These are phyloP conservation scores for Saccharum hybrid DNA, from an alignment of 202 grass and related monocot species.

Conservation along the genomic window DNA sequence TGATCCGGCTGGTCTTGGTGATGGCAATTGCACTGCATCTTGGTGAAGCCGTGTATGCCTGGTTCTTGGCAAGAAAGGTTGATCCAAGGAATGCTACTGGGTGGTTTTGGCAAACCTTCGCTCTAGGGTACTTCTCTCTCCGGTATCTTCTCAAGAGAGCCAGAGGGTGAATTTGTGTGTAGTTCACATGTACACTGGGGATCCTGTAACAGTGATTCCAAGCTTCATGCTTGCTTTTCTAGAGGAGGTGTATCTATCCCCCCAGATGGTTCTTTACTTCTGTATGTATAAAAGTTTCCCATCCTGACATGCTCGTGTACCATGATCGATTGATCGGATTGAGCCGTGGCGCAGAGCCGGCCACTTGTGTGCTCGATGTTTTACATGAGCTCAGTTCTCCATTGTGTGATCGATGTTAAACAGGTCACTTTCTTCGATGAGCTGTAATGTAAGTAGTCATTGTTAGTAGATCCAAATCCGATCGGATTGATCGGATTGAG, in stretches of 20 bases:
- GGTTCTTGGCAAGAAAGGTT: conserved; percentile 71
- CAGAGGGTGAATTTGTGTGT: conserved; percentile 21
- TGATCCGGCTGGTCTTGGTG: conserved; percentile 54
- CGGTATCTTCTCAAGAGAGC: conserved; percentile 71
- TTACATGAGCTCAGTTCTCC: not conserved
- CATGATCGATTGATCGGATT: not conserved
- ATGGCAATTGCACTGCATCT: conserved; percentile 42
- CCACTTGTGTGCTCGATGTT: not conserved
- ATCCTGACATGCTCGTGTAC: not conserved
- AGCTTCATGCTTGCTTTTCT: not conserved
- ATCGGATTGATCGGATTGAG: not conserved
- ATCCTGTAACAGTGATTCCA: not conserved
- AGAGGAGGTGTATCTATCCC: not conserved
- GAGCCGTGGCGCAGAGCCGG: not conserved
- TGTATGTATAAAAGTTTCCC: not conserved
- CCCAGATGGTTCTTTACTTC: not conserved
- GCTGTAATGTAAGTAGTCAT: conserved; percentile 24
- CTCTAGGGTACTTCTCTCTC: conserved; percentile 67
- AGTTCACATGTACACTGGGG: not conserved
- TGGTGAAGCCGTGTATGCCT: conserved; percentile 69
- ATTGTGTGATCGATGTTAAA: not conserved
- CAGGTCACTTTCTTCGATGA: not conserved
- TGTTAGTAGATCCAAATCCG: not conserved
- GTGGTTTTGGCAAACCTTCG: conserved; percentile 86
- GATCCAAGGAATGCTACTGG: conserved; percentile 73